Percentiles rank a stretch among this genome's conserved stretches.
phyloP scores from a whole-genome alignment of 805 yeast genomes.

The Cyberlindnera maclurae region DNA sequence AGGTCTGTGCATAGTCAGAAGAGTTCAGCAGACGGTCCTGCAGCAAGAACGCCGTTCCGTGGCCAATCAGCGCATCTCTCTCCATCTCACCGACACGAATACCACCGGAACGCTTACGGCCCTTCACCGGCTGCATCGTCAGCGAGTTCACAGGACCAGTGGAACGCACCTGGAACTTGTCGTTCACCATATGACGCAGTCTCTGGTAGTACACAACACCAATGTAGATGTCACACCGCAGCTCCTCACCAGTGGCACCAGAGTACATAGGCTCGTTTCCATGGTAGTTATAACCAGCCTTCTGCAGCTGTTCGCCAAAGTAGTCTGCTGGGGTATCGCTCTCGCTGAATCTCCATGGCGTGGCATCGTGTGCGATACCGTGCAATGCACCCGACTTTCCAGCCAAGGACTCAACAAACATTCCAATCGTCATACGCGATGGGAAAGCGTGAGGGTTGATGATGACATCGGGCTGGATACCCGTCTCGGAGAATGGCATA shows the following conservation, averaged over 20 bases:
- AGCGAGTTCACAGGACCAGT: conserved; percentile 96
- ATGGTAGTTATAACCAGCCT: conserved; percentile 93
- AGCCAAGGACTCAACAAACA: conserved; percentile 98
- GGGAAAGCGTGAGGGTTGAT: conserved; percentile 99
- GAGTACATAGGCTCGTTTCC: conserved; percentile 99
- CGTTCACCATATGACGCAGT: conserved; percentile 98
- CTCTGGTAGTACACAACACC: conserved; percentile 98
- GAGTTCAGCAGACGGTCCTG: conserved; percentile 94
- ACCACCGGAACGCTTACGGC: conserved; percentile 98
- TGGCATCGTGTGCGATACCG: conserved; percentile 94
- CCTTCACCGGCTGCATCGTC: conserved; percentile 99
- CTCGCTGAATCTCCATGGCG: conserved; percentile 94
- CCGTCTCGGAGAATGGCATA: conserved; percentile 94
- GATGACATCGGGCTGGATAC: conserved; percentile 95
- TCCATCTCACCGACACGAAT: conserved; percentile 99
- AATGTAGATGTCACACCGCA: conserved; percentile 90
- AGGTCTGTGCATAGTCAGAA: conserved; percentile 89
- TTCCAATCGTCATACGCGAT: conserved; percentile 99
- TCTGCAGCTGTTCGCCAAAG: conserved; percentile 85
- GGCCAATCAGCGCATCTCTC: conserved; percentile 97
- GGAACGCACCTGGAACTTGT: conserved; percentile 97
- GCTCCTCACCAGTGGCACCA: conserved; percentile 97
- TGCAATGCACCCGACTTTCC: conserved; percentile 98
- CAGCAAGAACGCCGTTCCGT: conserved; percentile 90
- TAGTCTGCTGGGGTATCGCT: conserved; percentile 93